Conservation (phyloP, 23 red algal species). For the Cyanidiococcus yangmingshanensis region DNA sequence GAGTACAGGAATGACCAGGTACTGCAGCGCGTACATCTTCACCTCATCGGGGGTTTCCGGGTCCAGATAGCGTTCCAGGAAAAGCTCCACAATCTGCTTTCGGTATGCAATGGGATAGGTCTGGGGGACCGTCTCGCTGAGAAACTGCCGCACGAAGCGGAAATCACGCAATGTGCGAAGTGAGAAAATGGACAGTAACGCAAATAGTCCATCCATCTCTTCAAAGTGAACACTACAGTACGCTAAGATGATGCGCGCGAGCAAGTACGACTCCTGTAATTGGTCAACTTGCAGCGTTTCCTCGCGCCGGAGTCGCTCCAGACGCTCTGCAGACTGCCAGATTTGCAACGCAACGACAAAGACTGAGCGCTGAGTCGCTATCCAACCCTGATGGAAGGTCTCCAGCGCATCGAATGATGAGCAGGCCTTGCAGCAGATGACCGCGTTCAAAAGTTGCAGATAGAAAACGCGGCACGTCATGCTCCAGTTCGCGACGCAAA, state of each 20-base stretch:
- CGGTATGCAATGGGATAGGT: constrained; percentile 17
- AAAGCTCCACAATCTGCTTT: constrained; percentile 34
- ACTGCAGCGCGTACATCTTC: constrained; percentile 71
- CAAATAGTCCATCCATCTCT: constrained; percentile 59
- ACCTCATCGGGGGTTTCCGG: constrained; percentile 31
- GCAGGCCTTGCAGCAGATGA: constrained; percentile 28
- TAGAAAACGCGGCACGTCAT: constrained; percentile 32
- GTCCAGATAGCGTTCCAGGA: constrained; percentile 50
- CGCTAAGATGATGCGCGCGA: constrained; percentile 50
- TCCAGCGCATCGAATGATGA: constrained; percentile 51
- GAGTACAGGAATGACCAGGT: constrained; percentile 56
- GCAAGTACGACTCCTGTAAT: constrained; percentile 19
- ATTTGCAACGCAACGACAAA: constrained; percentile 34
- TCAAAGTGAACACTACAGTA: constrained; percentile 36
- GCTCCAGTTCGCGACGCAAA: constrained; percentile 47
- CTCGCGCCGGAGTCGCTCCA: constrained; percentile 44
- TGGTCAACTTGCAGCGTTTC: constrained; percentile 42
- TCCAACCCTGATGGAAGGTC: constrained; percentile 34
- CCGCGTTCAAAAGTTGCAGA: constrained; percentile 18
- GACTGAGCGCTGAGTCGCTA: constrained; percentile 33
- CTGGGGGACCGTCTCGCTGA: constrained; percentile 28
- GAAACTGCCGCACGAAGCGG: constrained; percentile 61
- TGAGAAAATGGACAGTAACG: constrained; percentile 75
- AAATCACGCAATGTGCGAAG: constrained; percentile 66
- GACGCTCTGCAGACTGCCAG: constrained; percentile 47